Conservation (phyloP, 225 moss, liverwort and hornwort species). For the Pleurozium schreberi region DNA sequence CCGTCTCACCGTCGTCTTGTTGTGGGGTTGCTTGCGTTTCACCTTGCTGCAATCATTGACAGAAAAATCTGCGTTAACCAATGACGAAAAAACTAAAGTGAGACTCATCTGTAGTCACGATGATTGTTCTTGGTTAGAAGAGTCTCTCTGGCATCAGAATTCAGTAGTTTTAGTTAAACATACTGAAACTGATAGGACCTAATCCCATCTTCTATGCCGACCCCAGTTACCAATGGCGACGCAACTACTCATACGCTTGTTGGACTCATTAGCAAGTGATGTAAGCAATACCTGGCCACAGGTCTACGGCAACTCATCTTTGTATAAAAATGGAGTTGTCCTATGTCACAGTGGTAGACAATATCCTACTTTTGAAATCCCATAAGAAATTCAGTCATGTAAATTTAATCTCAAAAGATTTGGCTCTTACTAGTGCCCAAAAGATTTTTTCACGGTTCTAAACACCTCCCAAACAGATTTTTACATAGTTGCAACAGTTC, state of each 20-base stretch:
- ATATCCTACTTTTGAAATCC: not conserved
- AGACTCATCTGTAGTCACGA: not conserved
- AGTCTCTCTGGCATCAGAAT: not conserved
- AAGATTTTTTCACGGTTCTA: not conserved
- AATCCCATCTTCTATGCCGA: not conserved
- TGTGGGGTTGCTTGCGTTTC: constrained; percentile 12
- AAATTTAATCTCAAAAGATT: not conserved
- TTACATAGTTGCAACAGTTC: not conserved
- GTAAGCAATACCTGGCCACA: not conserved
- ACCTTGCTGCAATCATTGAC: constrained; percentile 22
- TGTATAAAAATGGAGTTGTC: not conserved
- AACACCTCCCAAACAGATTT: not conserved
- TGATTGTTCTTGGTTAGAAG: not conserved
- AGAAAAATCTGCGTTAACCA: not conserved
- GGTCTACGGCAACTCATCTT: not conserved
- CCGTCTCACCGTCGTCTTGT: constrained; percentile 54
- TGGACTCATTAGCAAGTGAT: not conserved
- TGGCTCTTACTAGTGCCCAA: not conserved
- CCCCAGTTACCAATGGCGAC: not conserved
- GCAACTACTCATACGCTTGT: not conserved
- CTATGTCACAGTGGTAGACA: not conserved
- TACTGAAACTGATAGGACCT: not conserved
- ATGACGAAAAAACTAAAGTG: not conserved
- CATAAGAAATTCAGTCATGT: not conserved
- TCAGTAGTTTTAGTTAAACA: not conserved